A percentile compares a stretch with the other conserved stretches of the same genome.
phyloP scores from a whole-genome alignment of 768 basidiomycete genomes.

The Amanita thiersii region DNA sequence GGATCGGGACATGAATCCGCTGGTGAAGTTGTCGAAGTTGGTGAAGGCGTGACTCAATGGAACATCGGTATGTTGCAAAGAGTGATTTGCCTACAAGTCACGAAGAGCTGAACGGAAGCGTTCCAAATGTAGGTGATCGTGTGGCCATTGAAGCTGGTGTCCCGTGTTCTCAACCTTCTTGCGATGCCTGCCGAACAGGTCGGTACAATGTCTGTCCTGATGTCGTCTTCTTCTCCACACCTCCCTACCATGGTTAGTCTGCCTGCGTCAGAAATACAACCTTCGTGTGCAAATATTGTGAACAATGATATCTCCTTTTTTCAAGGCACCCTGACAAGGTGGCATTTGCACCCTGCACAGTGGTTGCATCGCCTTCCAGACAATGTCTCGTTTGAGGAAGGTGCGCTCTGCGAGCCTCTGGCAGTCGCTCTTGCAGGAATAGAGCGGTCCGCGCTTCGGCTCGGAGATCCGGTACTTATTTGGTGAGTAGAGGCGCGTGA shows the following conservation, averaged over 20 bases:
- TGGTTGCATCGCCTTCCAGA: constrained; percentile 63
- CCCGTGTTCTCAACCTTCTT: constrained; percentile 54
- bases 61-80: constrained; percentile 32
- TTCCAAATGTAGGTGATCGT: constrained; percentile 38
- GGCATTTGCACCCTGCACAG: constrained; percentile 60
- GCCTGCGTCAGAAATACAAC: not conserved
- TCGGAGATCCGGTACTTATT: constrained; percentile 55
- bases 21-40: constrained; percentile 56
- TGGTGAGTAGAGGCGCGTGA: constrained; percentile 35
- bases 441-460: constrained; percentile 54
- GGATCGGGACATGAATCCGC: constrained; percentile 68
- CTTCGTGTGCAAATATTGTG: not conserved
- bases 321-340: constrained; percentile 53
- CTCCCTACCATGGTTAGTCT: constrained; percentile 50
- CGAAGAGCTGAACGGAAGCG: not conserved
- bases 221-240: constrained; percentile 64
- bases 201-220: constrained; percentile 56
- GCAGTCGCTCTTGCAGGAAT: constrained; percentile 63
- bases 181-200: constrained; percentile 55
- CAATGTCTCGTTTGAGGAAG: constrained; percentile 57
- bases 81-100: not conserved
- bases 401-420: constrained; percentile 59
- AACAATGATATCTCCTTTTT: not conserved
- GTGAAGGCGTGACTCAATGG: constrained; percentile 61
- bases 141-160: constrained; percentile 68